Conservation (phyloP, 352 stramenopile genomes). For the Phytophthora citricola region DNA sequence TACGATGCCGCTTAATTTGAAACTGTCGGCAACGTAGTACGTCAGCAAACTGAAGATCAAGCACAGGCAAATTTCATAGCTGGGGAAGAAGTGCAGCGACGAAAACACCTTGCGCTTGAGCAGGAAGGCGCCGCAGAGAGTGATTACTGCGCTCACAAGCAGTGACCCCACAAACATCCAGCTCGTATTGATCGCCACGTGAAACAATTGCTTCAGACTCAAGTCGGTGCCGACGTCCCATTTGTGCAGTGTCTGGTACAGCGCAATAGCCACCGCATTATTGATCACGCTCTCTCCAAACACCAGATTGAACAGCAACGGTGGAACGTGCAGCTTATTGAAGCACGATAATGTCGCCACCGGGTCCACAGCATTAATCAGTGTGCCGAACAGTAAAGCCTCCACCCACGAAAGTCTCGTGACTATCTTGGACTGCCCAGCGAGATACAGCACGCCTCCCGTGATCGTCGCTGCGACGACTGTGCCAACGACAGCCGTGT, state of each 20-base stretch:
- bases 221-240: constrained; percentile 84
- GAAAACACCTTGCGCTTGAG: constrained; percentile 80
- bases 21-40: constrained; percentile 79
- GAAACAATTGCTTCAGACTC: constrained; percentile 65
- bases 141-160: constrained; percentile 75
- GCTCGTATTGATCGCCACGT: constrained; percentile 66
- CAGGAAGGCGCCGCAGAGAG: constrained; percentile 74
- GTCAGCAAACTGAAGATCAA: constrained; percentile 87
- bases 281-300: constrained; percentile 97
- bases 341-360: constrained; percentile 95
- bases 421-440: constrained; percentile 61
- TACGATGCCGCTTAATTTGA: constrained; percentile 92
- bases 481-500: constrained; percentile 79
- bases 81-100: constrained; percentile 79
- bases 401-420: constrained; percentile 91
- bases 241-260: constrained; percentile 93
- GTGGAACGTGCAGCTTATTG: constrained; percentile 86
- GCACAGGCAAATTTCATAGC: constrained; percentile 87
- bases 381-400: constrained; percentile 90
- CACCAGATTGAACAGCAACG: constrained; percentile 95
- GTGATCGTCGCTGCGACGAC: constrained; percentile 81
- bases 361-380: constrained; percentile 95
- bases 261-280: constrained; percentile 93
- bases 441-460: constrained; percentile 70
- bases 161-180: constrained; percentile 83